A percentile compares a stretch with the other conserved stretches of the same genome.
Conservation (phyloP, 2,329 filamentous ascomycete genomes). For the Cladosporium oxysporum region DNA sequence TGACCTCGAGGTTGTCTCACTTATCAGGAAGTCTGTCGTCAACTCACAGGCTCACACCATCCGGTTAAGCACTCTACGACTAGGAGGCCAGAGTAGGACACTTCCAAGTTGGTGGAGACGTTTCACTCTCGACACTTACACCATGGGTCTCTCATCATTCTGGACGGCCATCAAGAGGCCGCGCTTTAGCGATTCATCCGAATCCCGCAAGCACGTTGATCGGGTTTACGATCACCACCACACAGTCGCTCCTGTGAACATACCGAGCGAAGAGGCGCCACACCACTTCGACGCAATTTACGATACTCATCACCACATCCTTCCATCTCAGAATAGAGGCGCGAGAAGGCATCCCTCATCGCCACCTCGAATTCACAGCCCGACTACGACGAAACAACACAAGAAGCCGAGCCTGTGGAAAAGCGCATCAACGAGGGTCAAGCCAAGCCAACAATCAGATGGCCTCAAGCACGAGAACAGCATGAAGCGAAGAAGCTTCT, state of each 20-base stretch:
- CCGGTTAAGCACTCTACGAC: background rate
- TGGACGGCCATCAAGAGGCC: slow-evolving; percentile 17
- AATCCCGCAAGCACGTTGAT: slow-evolving; percentile 15
- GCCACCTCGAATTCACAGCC: slow-evolving; percentile 17
- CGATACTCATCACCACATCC: slow-evolving; percentile 15
- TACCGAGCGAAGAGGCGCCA: background rate
- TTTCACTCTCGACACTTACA: background rate
- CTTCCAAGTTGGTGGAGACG: background rate
- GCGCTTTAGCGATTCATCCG: slow-evolving; percentile 11
- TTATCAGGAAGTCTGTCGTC: background rate
- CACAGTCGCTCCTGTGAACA: background rate
- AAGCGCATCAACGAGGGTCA: background rate
- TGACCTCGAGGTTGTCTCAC: background rate
- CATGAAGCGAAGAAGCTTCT: slow-evolving; percentile 14
- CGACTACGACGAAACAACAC: background rate
- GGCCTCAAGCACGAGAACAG: background rate
- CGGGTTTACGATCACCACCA: background rate
- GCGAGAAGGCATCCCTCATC: slow-evolving; percentile 4
- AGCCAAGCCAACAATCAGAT: slow-evolving; percentile 2
- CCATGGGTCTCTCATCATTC: slow-evolving; percentile 17
- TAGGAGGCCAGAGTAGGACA: background rate
- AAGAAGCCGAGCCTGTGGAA: slow-evolving; percentile 5
- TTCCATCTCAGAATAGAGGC: background rate
- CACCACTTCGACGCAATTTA: slow-evolving; percentile 17
- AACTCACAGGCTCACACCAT: background rate